Conservation (phyloP, 768 basidiomycete species). For the Kwoniella botswanensis region DNA sequence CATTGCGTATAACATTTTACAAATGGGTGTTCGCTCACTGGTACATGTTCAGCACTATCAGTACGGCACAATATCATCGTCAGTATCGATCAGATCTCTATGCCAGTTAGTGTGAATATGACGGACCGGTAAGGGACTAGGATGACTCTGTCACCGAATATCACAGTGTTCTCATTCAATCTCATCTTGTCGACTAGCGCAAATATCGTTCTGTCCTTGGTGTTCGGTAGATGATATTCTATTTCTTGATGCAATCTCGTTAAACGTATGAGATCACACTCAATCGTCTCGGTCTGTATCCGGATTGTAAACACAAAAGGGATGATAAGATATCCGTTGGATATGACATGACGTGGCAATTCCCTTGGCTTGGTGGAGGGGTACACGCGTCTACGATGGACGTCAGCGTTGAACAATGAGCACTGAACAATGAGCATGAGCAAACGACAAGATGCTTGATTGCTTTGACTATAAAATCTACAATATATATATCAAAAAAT, state of each 20-base stretch:
- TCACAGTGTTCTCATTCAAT: constrained; percentile 68
- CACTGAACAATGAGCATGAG: neutral
- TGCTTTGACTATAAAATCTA: too few relatives aligned
- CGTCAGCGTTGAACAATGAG: constrained; percentile 8
- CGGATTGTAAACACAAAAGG: too few relatives aligned
- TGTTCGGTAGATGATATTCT: too few relatives aligned
- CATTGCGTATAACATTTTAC: neutral
- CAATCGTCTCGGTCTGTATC: too few relatives aligned
- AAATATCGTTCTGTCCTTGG: neutral
- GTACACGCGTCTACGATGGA: constrained; percentile 3
- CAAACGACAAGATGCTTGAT: too few relatives aligned
- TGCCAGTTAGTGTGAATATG: constrained; percentile 59
- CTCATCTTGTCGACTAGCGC: constrained; percentile 62
- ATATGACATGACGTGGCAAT: constrained; percentile 5
- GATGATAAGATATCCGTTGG: neutral
- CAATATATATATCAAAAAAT: too few relatives aligned
- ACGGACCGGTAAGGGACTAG: constrained; percentile 77
- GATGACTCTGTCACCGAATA: constrained; percentile 71
- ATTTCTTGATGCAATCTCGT: too few relatives aligned
- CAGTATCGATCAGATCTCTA: constrained; percentile 41
- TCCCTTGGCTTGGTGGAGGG: neutral
- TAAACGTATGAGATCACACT: too few relatives aligned
- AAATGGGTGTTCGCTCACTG: constrained; percentile 50
- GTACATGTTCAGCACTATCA: constrained; percentile 61
- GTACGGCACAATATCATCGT: neutral